These are phyloP conservation scores for Paraconiothyrium brasiliense DNA, from an alignment of 2,329 filamentous ascomycete genomes.

Conservation along the genomic window DNA sequence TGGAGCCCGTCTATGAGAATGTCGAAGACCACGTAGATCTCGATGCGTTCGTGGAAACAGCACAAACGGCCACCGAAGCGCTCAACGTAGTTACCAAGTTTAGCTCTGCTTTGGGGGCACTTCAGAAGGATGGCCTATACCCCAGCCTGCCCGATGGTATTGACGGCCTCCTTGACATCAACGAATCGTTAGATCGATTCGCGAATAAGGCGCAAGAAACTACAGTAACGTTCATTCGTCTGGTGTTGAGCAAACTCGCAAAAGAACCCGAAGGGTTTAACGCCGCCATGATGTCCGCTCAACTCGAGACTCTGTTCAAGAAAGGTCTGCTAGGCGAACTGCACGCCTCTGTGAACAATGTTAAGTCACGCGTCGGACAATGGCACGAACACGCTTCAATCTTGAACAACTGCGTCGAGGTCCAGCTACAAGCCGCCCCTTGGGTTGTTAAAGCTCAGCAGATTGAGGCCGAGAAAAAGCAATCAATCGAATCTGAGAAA, in stretches of 20 bases:
- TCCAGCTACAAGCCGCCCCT: slow-evolving; percentile 78
- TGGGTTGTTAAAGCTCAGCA: slow-evolving; percentile 86
- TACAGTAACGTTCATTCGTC: slow-evolving; percentile 25
- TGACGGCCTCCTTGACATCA: slow-evolving; percentile 32
- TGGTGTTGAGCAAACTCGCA: slow-evolving; percentile 16
- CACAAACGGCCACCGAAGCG: slow-evolving; percentile 24
- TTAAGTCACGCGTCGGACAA: slow-evolving; percentile 63
- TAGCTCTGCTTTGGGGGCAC: slow-evolving; percentile 31
- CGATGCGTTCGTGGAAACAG: slow-evolving; percentile 7
- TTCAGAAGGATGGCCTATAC: slow-evolving; percentile 38
- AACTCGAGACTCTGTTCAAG: slow-evolving; percentile 8
- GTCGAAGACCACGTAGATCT: slow-evolving; percentile 14
- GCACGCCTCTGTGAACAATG: slow-evolving; percentile 18
- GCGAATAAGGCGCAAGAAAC: slow-evolving; percentile 27
- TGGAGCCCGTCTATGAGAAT: slow-evolving; percentile 19
- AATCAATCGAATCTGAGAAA: slow-evolving; percentile 84
- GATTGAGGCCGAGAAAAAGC: slow-evolving; percentile 81
- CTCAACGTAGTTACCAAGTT: slow-evolving; percentile 34
- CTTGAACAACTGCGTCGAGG: slow-evolving; percentile 57
- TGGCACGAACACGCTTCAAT: slow-evolving; percentile 69
- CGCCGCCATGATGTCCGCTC: background rate
- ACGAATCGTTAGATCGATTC: slow-evolving; percentile 27
- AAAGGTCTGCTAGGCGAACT: slow-evolving; percentile 17
- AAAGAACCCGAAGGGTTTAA: slow-evolving; percentile 17
- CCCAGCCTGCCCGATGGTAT: slow-evolving; percentile 34